Percentiles rank a stretch among this genome's conserved stretches.
phyloP scores from a whole-genome alignment of 2,329 filamentous ascomycete genomes.

The Ophiognomonia clavigignenti-juglandacearum region DNA sequence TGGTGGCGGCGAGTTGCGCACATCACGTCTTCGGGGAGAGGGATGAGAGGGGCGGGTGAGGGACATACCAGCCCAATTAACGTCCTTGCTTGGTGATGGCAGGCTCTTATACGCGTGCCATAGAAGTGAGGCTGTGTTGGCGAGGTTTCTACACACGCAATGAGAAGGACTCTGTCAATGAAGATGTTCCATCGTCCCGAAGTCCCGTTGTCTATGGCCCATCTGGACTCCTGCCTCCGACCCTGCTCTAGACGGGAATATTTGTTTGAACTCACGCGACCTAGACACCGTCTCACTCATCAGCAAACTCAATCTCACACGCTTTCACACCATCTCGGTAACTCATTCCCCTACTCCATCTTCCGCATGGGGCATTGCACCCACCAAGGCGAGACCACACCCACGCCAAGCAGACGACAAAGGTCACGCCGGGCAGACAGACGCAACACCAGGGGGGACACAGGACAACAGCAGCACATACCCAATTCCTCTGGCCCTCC shows the following conservation, averaged over 20 bases:
- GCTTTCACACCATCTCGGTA: neutral
- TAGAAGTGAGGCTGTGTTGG: constrained; percentile 69
- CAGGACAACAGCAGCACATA: too few relatives aligned
- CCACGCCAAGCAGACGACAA: neutral
- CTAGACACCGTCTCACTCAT: neutral
- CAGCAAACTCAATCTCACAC: neutral
- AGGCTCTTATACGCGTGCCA: constrained; percentile 78
- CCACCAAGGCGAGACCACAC: neutral
- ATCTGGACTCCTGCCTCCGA: neutral
- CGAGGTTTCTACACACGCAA: constrained; percentile 58
- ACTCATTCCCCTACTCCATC: neutral
- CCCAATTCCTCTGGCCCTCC: constrained; percentile 74
- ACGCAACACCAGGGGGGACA: too few relatives aligned
- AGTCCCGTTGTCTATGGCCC: neutral
- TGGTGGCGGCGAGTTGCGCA: constrained; percentile 32
- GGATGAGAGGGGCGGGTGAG: constrained; percentile 49
- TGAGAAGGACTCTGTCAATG: neutral
- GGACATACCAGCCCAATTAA: constrained; percentile 68
- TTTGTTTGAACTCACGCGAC: constrained; percentile 3
- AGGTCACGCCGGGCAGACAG: too few relatives aligned
- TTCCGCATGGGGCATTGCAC: neutral
- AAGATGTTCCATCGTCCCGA: too few relatives aligned
- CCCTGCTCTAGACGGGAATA: neutral
- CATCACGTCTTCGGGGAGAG: too few relatives aligned
- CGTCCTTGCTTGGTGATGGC: constrained; percentile 56